Evolutionary conservation across 2,329 filamentous ascomycete species (phyloP), one percentile per base, ranked within the genome.

Genomic region (Harringtonia lauricola): DNA sequence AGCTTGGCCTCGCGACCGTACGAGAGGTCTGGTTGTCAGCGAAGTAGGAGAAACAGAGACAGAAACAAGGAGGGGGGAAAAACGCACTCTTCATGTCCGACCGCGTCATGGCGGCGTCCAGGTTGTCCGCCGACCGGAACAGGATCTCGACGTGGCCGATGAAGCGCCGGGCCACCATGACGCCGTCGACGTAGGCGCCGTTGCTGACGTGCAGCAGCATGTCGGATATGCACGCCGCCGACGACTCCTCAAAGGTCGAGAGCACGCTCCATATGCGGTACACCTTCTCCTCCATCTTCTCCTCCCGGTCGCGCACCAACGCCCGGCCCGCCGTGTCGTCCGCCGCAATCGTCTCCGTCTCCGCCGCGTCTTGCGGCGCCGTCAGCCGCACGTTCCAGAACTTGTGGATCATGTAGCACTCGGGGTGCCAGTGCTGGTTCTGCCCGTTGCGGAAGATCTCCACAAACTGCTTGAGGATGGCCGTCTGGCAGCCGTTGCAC

Each of bases 351-450:
- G 39, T 24, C 17, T 48, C 42, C 4, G 29, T 22, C 3, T 30
- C 14, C 45, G 71, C 65, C 12, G 64, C 59, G 45, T 79, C 71
- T 34, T 73, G 71, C 12, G 75, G 70, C 22, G 79, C 73, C 12
- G 80, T 79, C 31, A 98, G 70, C 41, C 92, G 81, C 47, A 98
- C 92, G 59, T 96, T 98, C 92, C 92, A 98, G 64, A 96, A 98
- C 58, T 98, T 98, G 67, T 98, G 92, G 50, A 98, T 98, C 92
- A 98, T 98, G 64, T 98, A 98, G 64, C 92, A 98, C 64, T 98
- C 92, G 2, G 92, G 92, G 59, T 98, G 92, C 92, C 92, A 98
- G 61, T 98, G 92, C 58, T 98, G 92, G 59, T 96, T 95, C 60
- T 95, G 86, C 2, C 90, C 90, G 62, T 96, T 96, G 54, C 92